A percentile compares a stretch with the other conserved stretches of the same genome.
phyloP scores from a whole-genome alignment of 345 rosid species.

The Acer saccharum region DNA sequence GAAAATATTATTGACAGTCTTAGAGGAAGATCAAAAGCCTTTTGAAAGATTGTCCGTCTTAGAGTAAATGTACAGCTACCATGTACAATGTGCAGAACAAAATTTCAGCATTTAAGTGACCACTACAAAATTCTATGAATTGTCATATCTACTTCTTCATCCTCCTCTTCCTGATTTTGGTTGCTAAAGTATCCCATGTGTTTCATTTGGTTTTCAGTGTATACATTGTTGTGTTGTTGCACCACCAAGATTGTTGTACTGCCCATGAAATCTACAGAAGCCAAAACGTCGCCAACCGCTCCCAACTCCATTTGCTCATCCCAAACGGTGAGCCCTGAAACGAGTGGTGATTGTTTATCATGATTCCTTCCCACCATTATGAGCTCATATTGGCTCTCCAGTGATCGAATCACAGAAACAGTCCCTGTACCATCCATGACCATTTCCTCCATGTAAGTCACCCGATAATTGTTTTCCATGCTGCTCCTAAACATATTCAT shows the following conservation, averaged over 20 bases:
- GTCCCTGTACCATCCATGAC: constrained; percentile 20
- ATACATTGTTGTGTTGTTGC: constrained; percentile 20
- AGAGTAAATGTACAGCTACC: neutral
- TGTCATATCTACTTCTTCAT: constrained; percentile 13
- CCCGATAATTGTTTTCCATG: constrained; percentile 14
- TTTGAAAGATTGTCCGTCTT: too few species aligned
- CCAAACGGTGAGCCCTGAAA: constrained; percentile 21
- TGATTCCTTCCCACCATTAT: constrained; percentile 21
- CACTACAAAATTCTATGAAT: neutral
- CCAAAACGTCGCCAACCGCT: constrained; percentile 11
- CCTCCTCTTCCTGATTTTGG: neutral
- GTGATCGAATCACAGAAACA: constrained; percentile 14
- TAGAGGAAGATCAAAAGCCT: too few species aligned
- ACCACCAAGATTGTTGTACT: constrained; percentile 29
- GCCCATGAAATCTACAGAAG: constrained; percentile 20
- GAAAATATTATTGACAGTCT: neutral
- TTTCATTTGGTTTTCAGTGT: neutral
- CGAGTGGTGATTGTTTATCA: constrained; percentile 5
- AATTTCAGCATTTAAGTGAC: neutral
- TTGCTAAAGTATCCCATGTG: neutral
- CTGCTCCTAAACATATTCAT: constrained; percentile 15
- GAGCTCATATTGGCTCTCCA: constrained; percentile 20
- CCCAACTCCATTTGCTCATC: constrained; percentile 23
- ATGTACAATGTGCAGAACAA: neutral
- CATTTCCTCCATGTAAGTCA: constrained; percentile 14